Percentiles rank a stretch among this genome's conserved stretches.
Conservation (phyloP, 495 filamentous ascomycete genomes). For the Venustampulla echinocandica region DNA sequence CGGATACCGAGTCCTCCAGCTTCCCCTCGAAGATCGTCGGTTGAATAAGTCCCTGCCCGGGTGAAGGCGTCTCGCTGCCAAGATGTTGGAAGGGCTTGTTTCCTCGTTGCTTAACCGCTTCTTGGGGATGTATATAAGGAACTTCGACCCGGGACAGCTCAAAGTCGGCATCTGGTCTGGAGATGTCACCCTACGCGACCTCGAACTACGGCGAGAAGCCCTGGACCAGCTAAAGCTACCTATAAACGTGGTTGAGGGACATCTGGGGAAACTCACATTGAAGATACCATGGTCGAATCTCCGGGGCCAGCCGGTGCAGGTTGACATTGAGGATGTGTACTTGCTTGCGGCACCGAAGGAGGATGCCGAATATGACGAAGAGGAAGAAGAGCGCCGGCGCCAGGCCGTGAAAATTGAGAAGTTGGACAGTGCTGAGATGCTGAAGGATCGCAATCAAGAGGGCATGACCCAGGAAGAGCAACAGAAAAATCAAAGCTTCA, state of each 20-base stretch:
- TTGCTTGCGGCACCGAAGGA: constrained; percentile 89
- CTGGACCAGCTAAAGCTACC: constrained; percentile 93
- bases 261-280: constrained; percentile 81
- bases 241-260: constrained; percentile 91
- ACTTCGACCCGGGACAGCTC: constrained; percentile 92
- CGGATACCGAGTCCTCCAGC: background rate
- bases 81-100: constrained; percentile 58
- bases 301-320: constrained; percentile 83
- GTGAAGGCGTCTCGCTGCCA: constrained; percentile 39
- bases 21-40: background rate
- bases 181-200: constrained; percentile 84
- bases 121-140: constrained; percentile 98
- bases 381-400: constrained; percentile 75
- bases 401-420: constrained; percentile 95
- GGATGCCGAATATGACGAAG: constrained; percentile 84
- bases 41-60: constrained; percentile 38
- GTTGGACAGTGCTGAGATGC: constrained; percentile 84
- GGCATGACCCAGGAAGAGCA: constrained; percentile 91
- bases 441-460: constrained; percentile 85
- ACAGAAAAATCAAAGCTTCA: constrained; percentile 93
- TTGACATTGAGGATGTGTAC: constrained; percentile 95
- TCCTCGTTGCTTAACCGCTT: constrained; percentile 96
- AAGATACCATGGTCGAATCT: constrained; percentile 95
- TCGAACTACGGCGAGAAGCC: constrained; percentile 87
- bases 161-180: constrained; percentile 98